These are phyloP conservation scores for Phytopythium ostracodes DNA, from an alignment of 352 stramenopile species.

Conservation along the genomic window DNA sequence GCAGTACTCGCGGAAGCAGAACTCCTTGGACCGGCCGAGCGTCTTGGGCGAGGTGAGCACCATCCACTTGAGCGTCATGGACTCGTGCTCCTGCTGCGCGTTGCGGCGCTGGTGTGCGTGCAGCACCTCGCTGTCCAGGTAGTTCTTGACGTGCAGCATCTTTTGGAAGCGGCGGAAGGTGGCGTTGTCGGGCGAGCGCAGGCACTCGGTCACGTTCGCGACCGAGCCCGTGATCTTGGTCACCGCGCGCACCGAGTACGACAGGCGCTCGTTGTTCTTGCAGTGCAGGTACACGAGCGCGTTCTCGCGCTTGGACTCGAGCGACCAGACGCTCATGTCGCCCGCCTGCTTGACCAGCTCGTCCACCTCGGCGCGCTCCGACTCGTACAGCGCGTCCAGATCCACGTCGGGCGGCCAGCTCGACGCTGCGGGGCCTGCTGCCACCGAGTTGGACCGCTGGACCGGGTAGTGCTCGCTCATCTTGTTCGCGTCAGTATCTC, in stretches of 20 bases:
- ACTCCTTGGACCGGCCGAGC: slow-evolving; percentile 76
- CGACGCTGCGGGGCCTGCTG: background rate
- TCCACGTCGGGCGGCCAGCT: slow-evolving; percentile 76
- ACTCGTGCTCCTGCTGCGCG: slow-evolving; percentile 30
- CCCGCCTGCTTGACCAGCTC: slow-evolving; percentile 57
- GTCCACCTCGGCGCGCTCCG: slow-evolving; percentile 64
- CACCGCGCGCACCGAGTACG: slow-evolving; percentile 68
- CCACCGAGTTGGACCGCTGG: slow-evolving; percentile 7
- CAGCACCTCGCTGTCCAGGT: slow-evolving; percentile 77
- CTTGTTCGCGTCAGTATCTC: background rate
- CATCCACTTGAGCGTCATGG: slow-evolving; percentile 82
- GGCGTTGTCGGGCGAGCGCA: slow-evolving; percentile 57
- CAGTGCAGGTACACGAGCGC: slow-evolving; percentile 71
- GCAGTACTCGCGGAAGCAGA: slow-evolving; percentile 81
- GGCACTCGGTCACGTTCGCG: slow-evolving; percentile 72
- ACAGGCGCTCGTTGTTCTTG: slow-evolving; percentile 81
- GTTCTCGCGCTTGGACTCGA: slow-evolving; percentile 64
- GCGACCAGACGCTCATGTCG: slow-evolving; percentile 72
- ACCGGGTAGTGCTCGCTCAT: background rate
- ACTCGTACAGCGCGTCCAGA: slow-evolving; percentile 71
- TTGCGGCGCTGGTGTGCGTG: slow-evolving; percentile 39
- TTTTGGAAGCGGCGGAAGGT: slow-evolving; percentile 70
- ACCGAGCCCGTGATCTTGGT: slow-evolving; percentile 64
- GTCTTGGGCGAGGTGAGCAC: slow-evolving; percentile 75
- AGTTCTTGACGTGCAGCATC: slow-evolving; percentile 66